These are phyloP conservation scores for Alternaria gansuensis DNA, from an alignment of 2,329 filamentous ascomycete species.

Conservation along the genomic window DNA sequence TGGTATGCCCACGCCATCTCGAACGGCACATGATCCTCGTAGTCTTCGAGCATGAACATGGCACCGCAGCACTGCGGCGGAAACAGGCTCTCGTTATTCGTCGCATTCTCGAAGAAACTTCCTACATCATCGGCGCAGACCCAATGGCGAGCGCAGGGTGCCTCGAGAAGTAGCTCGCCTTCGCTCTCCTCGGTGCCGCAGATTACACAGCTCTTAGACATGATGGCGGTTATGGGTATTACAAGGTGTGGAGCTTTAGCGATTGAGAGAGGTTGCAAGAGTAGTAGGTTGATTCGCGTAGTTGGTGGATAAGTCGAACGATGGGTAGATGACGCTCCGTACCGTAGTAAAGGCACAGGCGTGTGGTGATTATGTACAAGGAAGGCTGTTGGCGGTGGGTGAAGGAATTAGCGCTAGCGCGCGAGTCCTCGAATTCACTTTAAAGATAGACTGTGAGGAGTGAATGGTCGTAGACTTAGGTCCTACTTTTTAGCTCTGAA, in stretches of 20 bases:
- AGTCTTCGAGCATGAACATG: slow-evolving; percentile 36
- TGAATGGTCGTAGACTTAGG: background rate
- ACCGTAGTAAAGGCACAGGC: background rate
- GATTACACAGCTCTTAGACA: slow-evolving; percentile 33
- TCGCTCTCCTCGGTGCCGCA: slow-evolving; percentile 35
- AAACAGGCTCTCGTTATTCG: slow-evolving; percentile 39
- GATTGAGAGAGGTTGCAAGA: background rate
- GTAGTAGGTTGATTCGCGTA: background rate
- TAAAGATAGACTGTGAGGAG: background rate
- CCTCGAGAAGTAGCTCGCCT: slow-evolving; percentile 26
- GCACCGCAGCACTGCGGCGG: slow-evolving; percentile 43
- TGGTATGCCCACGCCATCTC: slow-evolving; percentile 34
- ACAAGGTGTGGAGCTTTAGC: background rate
- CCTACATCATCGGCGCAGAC: slow-evolving; percentile 37
- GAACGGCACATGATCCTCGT: slow-evolving; percentile 31
- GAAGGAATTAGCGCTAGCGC: background rate
- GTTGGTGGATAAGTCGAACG: background rate
- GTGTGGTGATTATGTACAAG: background rate
- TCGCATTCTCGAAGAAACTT: slow-evolving; percentile 38
- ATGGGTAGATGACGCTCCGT: background rate
- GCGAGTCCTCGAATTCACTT: background rate
- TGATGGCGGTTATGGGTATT: background rate
- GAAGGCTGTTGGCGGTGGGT: background rate
- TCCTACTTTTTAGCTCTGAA: background rate
- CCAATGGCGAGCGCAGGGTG: slow-evolving; percentile 38